Evolutionary conservation across 1,139 yeast species (phyloP), one percentile per base, ranked within the genome.

Genomic region (Sugiyamaella grinbergsii): DNA sequence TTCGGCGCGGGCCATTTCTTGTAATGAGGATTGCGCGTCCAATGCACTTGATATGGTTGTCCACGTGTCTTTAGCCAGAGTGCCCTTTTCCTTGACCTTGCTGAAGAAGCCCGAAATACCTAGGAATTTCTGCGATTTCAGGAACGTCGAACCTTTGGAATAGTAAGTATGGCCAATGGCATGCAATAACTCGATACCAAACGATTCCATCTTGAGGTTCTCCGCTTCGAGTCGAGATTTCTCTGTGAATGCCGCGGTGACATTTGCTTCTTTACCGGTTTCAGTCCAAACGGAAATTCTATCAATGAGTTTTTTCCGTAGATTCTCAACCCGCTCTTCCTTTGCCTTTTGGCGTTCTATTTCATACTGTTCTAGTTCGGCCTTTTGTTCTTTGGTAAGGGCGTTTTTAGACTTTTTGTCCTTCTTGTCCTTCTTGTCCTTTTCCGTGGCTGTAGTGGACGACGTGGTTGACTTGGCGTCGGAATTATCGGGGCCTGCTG

Each of bases 131-230:
- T 88, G 95, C 28, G 90, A 80, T 62, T 82, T 82, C 49, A 83
- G 62, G 54, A 71, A 78, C 13, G 81, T 73, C 38, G 73, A 70
- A 1, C 80, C 87, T 63, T 89, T 89, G 59, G 85, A 77, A 58
- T 77, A 75, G 68, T 91, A 91, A 6, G 87, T 81, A 34, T 78
- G 73, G 15, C 98, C 98, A 52, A 91, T 81, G 0, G 96, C 79
- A 64, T 91, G 97, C 52, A 93, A 77, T 42, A 91, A 84, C 65
- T 91, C 96, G 47, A 90, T 73, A 6, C 98, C 98, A 71, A 91
- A 93, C 47, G 96, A 87, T 69, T 91, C 98, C 86, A 89, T 83
- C 65, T 91, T 91, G 56, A 93, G 77, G 42, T 85, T 78, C 63
- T 90, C 95, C 1, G 96, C 96, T 68, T 91, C 97, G 39, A 85